Evolutionary conservation across 192 early-diverging fungal species (phyloP).

Genomic region (Umbelopsis vinacea): DNA sequence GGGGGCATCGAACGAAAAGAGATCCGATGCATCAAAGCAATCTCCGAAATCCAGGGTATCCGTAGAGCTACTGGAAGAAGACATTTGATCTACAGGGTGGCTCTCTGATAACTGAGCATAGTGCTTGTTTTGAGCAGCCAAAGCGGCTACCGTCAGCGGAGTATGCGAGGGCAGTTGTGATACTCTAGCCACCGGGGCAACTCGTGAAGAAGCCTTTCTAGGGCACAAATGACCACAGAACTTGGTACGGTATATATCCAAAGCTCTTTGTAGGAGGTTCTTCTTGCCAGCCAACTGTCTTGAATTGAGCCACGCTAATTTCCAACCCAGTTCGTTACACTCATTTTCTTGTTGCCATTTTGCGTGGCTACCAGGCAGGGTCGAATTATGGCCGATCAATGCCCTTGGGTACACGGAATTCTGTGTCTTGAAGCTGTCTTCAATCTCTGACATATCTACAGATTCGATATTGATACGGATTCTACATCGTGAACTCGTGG

Average conservation of each 20-base stretch:
- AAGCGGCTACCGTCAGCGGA: conserved; percentile 31
- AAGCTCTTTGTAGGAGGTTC: conserved; percentile 35
- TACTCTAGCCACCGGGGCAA: conserved; percentile 8
- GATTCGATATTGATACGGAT: conserved; percentile 56
- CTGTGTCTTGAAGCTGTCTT: conserved; percentile 49
- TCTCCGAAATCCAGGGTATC: conserved; percentile 32
- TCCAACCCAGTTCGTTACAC: conserved; percentile 71
- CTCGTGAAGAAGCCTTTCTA: not conserved
- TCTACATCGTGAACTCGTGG: conserved; percentile 34
- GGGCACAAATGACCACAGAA: conserved; percentile 27
- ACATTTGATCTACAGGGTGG: not conserved
- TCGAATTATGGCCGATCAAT: conserved; percentile 29
- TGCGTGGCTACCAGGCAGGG: conserved; percentile 36
- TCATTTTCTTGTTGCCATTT: conserved; percentile 46
- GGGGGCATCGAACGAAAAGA: conserved; percentile 11
- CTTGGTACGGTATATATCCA: conserved; percentile 39
- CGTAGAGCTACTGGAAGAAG: conserved; percentile 26
- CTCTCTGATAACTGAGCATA: conserved; percentile 3
- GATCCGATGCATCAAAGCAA: conserved; percentile 31
- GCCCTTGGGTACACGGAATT: conserved; percentile 64
- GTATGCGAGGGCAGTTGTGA: conserved; percentile 6
- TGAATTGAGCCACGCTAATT: conserved; percentile 40
- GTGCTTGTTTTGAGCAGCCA: conserved; percentile 32
- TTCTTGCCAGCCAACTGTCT: conserved; percentile 37
- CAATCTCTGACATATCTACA: conserved; percentile 44